phyloP scores from a whole-genome alignment of 257 asterid species.

The Solanum chiquidenum region DNA sequence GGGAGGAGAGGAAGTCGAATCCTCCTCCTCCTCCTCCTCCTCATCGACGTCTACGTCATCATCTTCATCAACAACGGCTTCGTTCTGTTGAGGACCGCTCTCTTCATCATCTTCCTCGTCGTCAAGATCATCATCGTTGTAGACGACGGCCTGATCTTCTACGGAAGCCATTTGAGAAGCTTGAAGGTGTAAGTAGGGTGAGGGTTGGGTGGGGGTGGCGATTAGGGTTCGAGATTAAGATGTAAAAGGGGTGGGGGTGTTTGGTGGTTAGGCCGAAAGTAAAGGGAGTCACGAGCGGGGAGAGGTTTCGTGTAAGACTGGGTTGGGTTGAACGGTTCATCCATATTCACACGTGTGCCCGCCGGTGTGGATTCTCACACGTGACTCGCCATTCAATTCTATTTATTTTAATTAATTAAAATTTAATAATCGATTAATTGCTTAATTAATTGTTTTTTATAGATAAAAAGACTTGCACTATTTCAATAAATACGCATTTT shows the following conservation, averaged over 20 bases:
- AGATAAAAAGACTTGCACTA: not conserved
- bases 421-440: not conserved
- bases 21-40: constrained; percentile 19
- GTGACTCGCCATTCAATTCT: not conserved
- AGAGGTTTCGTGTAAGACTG: constrained; percentile 2
- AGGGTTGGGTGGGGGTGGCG: not conserved
- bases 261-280: not conserved
- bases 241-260: not conserved
- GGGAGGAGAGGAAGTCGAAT: constrained; percentile 48
- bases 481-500: not conserved
- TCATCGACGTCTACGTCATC: constrained; percentile 40
- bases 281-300: not conserved
- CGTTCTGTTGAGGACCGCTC: not conserved
- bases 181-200: not conserved
- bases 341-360: not conserved
- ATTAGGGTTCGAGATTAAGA: not conserved
- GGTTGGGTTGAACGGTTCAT: constrained; percentile 3
- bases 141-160: constrained; percentile 5
- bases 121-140: not conserved
- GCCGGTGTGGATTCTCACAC: not conserved
- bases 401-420: not conserved
- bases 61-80: constrained; percentile 1
- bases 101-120: not conserved
- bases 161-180: constrained; percentile 12
- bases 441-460: not conserved